Conservation (phyloP, 208 protist species). For the Herpetomonas tarakana region DNA sequence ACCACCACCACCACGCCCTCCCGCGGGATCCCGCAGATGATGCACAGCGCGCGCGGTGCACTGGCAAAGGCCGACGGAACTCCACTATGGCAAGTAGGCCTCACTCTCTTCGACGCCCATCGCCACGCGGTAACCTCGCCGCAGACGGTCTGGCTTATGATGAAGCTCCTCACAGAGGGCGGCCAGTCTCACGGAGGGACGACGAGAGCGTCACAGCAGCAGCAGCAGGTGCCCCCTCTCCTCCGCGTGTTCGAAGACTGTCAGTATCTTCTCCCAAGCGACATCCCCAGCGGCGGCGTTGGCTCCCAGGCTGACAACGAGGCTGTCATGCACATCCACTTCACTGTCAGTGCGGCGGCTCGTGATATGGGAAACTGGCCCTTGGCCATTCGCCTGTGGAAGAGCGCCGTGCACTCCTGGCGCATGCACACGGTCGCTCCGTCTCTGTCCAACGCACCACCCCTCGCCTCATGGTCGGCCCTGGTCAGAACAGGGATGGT, state of each 20-base stretch:
- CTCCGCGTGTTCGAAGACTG: constrained; percentile 24
- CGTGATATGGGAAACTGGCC: constrained; percentile 50
- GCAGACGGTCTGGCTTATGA: constrained; percentile 40
- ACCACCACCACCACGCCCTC: constrained; percentile 3
- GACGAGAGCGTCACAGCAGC: too few relatives aligned
- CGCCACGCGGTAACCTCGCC: constrained; percentile 34
- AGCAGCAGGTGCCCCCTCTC: constrained; percentile 3
- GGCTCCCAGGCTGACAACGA: constrained; percentile 4
- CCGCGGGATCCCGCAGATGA: neutral
- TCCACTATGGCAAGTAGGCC: constrained; percentile 20
- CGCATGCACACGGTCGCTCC: constrained; percentile 4
- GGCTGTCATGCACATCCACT: constrained; percentile 18
- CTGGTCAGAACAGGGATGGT: too few relatives aligned
- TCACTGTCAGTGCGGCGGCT: constrained; percentile 28
- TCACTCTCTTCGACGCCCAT: constrained; percentile 34
- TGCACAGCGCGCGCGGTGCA: neutral
- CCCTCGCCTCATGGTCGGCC: too few relatives aligned
- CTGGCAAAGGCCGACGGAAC: too few relatives aligned
- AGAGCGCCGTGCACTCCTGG: constrained; percentile 18
- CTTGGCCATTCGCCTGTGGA: constrained; percentile 32
- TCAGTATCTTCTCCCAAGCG: constrained; percentile 9
- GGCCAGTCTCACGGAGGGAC: constrained; percentile 6
- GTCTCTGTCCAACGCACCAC: neutral
- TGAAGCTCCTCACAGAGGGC: constrained; percentile 29
- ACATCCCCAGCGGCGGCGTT: constrained; percentile 6